Base-by-base conservation (phyloP, 805 yeast genomes). In the Kluyveromyces nonfermentans region DNA sequence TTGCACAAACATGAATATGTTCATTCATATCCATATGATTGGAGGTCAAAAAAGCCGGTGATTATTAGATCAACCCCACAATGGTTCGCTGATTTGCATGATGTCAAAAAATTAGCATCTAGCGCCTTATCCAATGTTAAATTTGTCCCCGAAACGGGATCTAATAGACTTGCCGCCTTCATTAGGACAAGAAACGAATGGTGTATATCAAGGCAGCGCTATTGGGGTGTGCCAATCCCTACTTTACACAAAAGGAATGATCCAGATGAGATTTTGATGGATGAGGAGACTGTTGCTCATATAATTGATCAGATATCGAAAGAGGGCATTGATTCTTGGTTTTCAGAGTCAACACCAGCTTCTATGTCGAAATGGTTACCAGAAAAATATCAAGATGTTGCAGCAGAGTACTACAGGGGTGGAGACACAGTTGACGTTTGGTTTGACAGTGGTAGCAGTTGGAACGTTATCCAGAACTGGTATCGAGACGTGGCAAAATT, bases 141-240 rank as follows among this genome's bases (percentile, higher is more conserved):
- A 16, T 93, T 93, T 56, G 65, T 70, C 39, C 98, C 98, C 0
- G 77, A 72, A 38, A 65, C 76, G 10, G 97, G 97, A 1, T 66
- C 67, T 25, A 80, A 75, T 41, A 72, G 97, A 49, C 71, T 93
- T 30, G 54, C 70, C 2, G 76, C 94, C 12, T 93, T 90, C 57
- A 73, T 88, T 22, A 70, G 68, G 17, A 78, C 81, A 40, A 76
- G 98, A 64, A 78, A 79, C 49, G 98, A 93, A 58, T 93, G 99
- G 99, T 93, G 98, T 65, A 88, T 93, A 28, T 89, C 97, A 1
- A 72, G 99, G 54, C 99, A 93, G 61, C 77, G 99, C 51, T 72
- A 77, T 16, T 93, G 99, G 99, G 99, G 99, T 37, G 97, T 93
- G 30, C 98, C 98, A 1, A 84, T 93, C 33, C 97, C 98, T 1